phyloP scores from a whole-genome alignment of 495 filamentous ascomycete genomes.

The Aspergillus nidulans region DNA sequence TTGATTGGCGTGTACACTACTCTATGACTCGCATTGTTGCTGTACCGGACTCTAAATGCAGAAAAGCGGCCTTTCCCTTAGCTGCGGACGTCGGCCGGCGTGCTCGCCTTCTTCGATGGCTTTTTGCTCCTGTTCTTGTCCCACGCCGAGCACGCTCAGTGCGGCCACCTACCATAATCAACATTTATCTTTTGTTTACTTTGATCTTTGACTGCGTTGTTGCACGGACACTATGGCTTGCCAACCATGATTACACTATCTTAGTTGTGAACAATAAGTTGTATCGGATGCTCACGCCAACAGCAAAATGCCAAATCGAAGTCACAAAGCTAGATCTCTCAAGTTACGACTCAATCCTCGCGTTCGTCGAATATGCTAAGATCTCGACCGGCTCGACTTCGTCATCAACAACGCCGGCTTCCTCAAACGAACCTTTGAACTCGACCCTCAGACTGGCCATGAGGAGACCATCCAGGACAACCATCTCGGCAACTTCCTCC shows the following conservation, averaged over 20 bases:
- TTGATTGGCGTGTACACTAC: conserved; percentile 1
- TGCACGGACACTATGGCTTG: no score
- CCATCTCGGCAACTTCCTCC: conserved; percentile 42
- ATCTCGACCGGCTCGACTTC: conserved; percentile 41
- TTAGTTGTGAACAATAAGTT: no score
- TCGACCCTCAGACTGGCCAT: conserved; percentile 37
- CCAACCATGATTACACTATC: no score
- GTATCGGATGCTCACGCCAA: no score
- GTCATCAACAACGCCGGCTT: conserved; percentile 53
- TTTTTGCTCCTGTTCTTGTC: no score
- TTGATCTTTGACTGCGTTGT: no score
- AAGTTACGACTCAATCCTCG: conserved; percentile 39
- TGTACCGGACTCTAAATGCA: not conserved
- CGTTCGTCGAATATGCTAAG: conserved; percentile 30
- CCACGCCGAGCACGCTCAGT: no score
- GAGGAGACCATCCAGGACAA: conserved; percentile 28
- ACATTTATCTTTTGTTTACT: no score
- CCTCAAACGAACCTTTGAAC: conserved; percentile 24
- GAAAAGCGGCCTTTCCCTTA: not conserved
- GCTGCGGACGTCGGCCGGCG: not conserved
- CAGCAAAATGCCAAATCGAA: conserved; percentile 31
- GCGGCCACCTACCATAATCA: no score
- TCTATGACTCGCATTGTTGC: not conserved
- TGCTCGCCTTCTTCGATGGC: no score
- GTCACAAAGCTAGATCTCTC: conserved; percentile 50